Conservation (phyloP, 306 rosid species). For the Vachellia collinsii region DNA sequence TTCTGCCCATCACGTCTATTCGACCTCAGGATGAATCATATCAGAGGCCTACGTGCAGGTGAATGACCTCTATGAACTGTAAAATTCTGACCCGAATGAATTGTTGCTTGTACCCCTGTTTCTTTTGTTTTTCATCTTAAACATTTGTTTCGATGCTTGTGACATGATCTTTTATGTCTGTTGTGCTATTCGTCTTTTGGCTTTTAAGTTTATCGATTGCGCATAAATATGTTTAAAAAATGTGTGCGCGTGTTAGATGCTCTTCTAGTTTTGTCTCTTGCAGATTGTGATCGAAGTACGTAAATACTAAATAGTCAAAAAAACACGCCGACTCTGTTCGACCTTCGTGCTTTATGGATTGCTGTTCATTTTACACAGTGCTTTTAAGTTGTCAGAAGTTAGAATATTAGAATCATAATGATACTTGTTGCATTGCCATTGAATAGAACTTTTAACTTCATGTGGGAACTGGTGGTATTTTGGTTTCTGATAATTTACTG, state of each 20-base stretch:
- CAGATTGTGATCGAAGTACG: neutral
- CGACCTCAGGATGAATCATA: conserved; percentile 62
- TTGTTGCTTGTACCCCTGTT: conserved; percentile 6
- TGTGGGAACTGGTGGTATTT: neutral
- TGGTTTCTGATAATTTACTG: neutral
- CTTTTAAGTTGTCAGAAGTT: conserved; percentile 1
- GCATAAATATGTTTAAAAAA: neutral
- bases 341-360: neutral
- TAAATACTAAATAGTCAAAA: neutral
- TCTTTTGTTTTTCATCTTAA: neutral
- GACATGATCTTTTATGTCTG: neutral
- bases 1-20: conserved; percentile 79
- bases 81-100: neutral
- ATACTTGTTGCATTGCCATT: neutral
- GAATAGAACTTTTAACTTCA: neutral
- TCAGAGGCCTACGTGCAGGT: conserved; percentile 78
- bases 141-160: conserved; percentile 8
- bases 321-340: neutral
- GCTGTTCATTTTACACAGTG: neutral
- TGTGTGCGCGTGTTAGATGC: neutral
- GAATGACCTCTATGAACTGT: neutral
- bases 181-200: neutral
- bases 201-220: neutral
- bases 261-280: neutral
- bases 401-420: neutral